phyloP scores from a whole-genome alignment of 257 asterid genomes.

The Ilex asprella region DNA sequence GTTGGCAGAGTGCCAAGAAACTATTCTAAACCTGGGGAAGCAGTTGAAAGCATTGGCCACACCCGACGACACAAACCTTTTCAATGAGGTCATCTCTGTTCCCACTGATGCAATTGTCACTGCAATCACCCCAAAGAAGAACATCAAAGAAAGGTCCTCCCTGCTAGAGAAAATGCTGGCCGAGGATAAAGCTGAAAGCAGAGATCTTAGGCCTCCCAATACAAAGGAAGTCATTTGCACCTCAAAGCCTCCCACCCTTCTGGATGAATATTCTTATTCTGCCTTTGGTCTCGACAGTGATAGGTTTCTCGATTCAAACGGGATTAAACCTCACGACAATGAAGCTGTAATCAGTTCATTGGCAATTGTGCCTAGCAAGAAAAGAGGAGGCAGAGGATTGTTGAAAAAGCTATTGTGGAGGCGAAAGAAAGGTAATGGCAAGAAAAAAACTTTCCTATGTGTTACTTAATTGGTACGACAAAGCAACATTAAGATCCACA shows the following conservation, averaged over 20 bases:
- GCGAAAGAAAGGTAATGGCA: constrained; percentile 43
- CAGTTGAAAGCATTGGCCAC: constrained; percentile 78
- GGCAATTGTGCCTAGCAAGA: constrained; percentile 57
- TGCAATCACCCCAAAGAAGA: constrained; percentile 34
- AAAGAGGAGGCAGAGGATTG: constrained; percentile 42
- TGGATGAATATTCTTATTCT: constrained; percentile 23
- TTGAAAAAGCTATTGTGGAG: constrained; percentile 51
- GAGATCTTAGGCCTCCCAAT: constrained; percentile 19
- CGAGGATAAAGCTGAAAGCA: constrained; percentile 42
- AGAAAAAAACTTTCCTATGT: constrained; percentile 15
- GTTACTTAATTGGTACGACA: too few species aligned
- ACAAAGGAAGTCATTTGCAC: constrained; percentile 24
- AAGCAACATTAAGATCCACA: too few species aligned
- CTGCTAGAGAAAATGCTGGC: constrained; percentile 70
- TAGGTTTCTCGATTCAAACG: constrained; percentile 19
- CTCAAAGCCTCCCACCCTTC: neutral
- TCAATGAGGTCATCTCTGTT: constrained; percentile 37
- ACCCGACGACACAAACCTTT: constrained; percentile 43
- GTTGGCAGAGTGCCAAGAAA: constrained; percentile 87
- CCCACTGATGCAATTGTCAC: constrained; percentile 24
- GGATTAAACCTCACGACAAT: constrained; percentile 17
- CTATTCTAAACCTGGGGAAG: constrained; percentile 74
- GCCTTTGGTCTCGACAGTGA: constrained; percentile 12
- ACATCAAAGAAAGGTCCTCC: constrained; percentile 37
- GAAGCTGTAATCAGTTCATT: constrained; percentile 26